Evolutionary conservation across 1,284 basidiomycete species (phyloP).

Genomic region (Abortiporus biennis): DNA sequence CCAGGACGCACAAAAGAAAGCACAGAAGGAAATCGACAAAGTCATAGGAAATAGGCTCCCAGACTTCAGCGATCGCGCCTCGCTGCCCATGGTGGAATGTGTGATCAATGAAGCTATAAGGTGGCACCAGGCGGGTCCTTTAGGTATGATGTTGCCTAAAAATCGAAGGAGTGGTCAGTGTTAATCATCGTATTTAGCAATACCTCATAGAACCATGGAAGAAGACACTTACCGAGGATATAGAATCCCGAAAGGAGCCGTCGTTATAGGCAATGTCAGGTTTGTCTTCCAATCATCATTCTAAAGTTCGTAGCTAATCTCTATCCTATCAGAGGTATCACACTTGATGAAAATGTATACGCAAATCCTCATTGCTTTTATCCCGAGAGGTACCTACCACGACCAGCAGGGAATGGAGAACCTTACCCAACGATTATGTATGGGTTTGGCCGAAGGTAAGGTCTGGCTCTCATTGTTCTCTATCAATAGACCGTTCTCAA

Average conservation of each 20-base stretch:
- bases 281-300: too few species aligned
- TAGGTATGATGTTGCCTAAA: slow-evolving; percentile 16
- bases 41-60: slow-evolving; percentile 14
- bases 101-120: slow-evolving; percentile 24
- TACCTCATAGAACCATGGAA: slow-evolving; percentile 16
- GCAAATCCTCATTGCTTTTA: slow-evolving; percentile 14
- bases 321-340: slow-evolving; percentile 10
- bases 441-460: slow-evolving; percentile 5
- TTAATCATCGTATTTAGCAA: not conserved
- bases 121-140: slow-evolving; percentile 4
- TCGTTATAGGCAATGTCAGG: slow-evolving; percentile 6
- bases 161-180: not conserved
- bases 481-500: too few species aligned
- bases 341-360: slow-evolving; percentile 12
- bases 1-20: slow-evolving; percentile 25
- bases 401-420: slow-evolving; percentile 9
- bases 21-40: slow-evolving; percentile 25
- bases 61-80: not conserved
- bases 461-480: not conserved
- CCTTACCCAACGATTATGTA: slow-evolving; percentile 5
- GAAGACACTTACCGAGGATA: slow-evolving; percentile 19
- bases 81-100: slow-evolving; percentile 15
- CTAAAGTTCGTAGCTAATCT: too few species aligned
- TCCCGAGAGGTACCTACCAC: slow-evolving; percentile 14
- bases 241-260: slow-evolving; percentile 17